Base-by-base conservation (phyloP, 2,329 filamentous ascomycete genomes). In the Colletotrichum gloeosporioides region DNA sequence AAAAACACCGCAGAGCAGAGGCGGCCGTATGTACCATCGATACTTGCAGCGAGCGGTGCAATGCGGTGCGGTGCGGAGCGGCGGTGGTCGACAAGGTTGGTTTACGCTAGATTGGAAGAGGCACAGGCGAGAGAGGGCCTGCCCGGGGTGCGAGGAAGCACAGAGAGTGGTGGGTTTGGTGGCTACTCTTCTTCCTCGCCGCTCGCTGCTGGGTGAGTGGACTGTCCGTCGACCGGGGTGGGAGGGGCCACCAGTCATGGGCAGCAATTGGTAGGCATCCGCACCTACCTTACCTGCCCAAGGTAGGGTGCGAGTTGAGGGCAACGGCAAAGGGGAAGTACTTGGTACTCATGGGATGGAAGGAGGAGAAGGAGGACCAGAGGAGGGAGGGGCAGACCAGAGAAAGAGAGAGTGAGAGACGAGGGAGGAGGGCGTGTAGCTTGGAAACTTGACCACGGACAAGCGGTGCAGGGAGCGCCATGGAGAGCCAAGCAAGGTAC, bases 101-200 rank as follows among this genome's bases (percentile, higher is more conserved):
- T 29, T 77, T 75, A 22, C 44, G 44, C 44, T 49, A 70, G 75
- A 76, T 76, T 71, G 69, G 65, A 68, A 69, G 69, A 76, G 70
- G 77, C 63, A 77, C 63, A 74, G 74, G 72, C 39, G 27, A 69
- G 44, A 69, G 44, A 49, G 34, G 72, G 59, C 68, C 62, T 75
- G 62, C 32, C 69, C 68, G 34, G 49, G 62, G 72, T 22, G 64
- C 57, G 31, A 34, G 68, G 71, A n/a, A 71, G 72, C 67, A 22
- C 69, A 72, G 73, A 71, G 73, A 75, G 57, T 73, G 73, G 70
- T 69, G 73, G 70, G 32, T 67, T 69, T n/a, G 39, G 39, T 73
- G 70, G 57, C 59, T 39, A 13, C 22, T 59, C 55, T 27, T 29
- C 31, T 49, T 39, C 22, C 22, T 59, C 55, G n/a, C 18, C 31